Base-by-base conservation (phyloP, 495 filamentous ascomycete species). In the Massariosphaeria phaeospora region DNA sequence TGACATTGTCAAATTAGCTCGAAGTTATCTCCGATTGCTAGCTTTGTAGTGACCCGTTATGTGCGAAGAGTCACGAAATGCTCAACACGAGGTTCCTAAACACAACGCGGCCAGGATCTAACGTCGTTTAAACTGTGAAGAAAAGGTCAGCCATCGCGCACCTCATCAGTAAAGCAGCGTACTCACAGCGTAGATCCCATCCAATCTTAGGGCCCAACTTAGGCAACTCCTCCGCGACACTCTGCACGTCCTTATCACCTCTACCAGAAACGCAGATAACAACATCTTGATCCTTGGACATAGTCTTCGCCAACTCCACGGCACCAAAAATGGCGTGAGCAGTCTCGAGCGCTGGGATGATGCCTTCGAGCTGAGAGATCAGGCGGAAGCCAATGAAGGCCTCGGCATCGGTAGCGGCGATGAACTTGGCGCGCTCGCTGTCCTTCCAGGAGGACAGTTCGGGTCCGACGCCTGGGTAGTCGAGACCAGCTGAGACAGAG, bases 181-280 rank as follows among this genome's bases (percentile, higher is more conserved):
- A 20, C 40, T 55, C 31, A 55, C 53, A 96, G 42, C 93, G 80
- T 73, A 98, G 71, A 75, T 97, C 91, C 93, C 93, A 98, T 50
- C 88, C 89, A 69, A 98, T 97, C 75, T 84, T 71, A 8, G 94
- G 94, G 0, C 93, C 93, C 54, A 98, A 65, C 52, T 74, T 84
- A 20, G 93, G 93, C 61, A 98, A 72, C 71, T 95, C 89, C 55
- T 98, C 93, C 2, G 93, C 93, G 33, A 98, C 91, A 66, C 87
- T 94, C 81, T 97, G 90, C 33, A 98, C 93, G 69, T 98, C 93
- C 79, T 98, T 98, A 66, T 98, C 93, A 31, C 93, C 93, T 60
- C 93, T 77, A 13, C 93, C 93, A 64, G 84, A 89, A 24, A 98
- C 67, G 72, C 91, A 96, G 31, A 98, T 87, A n/a, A 98, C 91